phyloP scores from a whole-genome alignment of 169 alveolate genomes.

The Cryptosporidium xiaoi region DNA sequence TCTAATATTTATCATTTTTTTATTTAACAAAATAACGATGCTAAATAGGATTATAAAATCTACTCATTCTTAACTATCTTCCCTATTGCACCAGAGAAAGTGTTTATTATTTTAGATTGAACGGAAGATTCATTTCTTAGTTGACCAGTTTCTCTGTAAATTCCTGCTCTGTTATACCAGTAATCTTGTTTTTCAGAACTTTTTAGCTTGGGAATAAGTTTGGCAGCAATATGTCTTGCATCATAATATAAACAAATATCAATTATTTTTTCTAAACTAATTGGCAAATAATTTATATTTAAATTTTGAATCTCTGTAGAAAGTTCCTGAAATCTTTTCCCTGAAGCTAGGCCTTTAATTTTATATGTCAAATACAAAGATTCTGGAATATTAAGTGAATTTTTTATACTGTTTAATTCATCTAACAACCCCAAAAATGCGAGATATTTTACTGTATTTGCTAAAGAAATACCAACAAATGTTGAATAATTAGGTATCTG shows the following conservation, averaged over 20 bases:
- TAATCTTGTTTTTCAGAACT: slow-evolving; percentile 47
- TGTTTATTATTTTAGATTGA: slow-evolving; percentile 29
- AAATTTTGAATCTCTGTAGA: slow-evolving; percentile 23
- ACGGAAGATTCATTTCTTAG: slow-evolving; percentile 11
- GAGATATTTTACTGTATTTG: slow-evolving; percentile 41
- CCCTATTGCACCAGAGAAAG: slow-evolving; percentile 51
- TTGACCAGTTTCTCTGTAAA: slow-evolving; percentile 61
- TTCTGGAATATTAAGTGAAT: slow-evolving; percentile 18
- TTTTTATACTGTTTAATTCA: slow-evolving; percentile 17
- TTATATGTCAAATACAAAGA: slow-evolving; percentile 49
- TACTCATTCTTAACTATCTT: slow-evolving; percentile 17
- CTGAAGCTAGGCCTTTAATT: slow-evolving; percentile 66
- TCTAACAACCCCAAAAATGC: slow-evolving; percentile 57
- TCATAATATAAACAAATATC: slow-evolving; percentile 62
- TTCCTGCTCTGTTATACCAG: slow-evolving; percentile 74
- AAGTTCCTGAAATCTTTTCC: slow-evolving; percentile 54
- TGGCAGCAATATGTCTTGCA: slow-evolving; percentile 73
- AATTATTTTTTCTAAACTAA: slow-evolving; percentile 50
- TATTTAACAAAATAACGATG: not conserved
- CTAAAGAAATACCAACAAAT: slow-evolving; percentile 53
- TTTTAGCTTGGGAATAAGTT: slow-evolving; percentile 60
- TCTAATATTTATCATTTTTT: not conserved
- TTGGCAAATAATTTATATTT: slow-evolving; percentile 14
- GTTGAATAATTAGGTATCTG: slow-evolving; percentile 35
- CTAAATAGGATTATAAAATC: not conserved